Percentiles rank a stretch among this genome's conserved stretches.
These are phyloP conservation scores for Melaleuca alternifolia DNA, from an alignment of 345 rosid species.

Conservation along the genomic window DNA sequence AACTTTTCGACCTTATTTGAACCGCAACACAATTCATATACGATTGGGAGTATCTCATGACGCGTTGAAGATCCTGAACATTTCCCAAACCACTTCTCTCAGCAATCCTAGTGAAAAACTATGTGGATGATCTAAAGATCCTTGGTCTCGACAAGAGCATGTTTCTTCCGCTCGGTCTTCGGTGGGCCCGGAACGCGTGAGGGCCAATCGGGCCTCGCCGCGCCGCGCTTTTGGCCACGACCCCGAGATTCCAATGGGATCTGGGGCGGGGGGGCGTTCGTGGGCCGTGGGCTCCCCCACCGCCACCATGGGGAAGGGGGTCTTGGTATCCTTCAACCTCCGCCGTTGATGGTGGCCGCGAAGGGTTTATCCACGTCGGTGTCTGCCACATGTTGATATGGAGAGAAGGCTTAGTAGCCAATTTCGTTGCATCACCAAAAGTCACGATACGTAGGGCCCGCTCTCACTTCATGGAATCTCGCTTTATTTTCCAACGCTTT, in stretches of 20 bases:
- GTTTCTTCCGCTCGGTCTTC: background rate
- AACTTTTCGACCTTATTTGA: background rate
- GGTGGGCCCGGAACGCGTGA: no score
- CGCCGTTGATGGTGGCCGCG: slow-evolving; percentile 3
- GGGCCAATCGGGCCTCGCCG: background rate
- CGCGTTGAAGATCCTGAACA: background rate
- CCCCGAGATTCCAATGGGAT: background rate
- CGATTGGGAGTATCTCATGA: fast-evolving
- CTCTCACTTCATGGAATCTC: background rate
- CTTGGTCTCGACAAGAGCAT: background rate
- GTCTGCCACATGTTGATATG: background rate
- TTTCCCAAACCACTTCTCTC: background rate
- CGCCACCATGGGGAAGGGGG: background rate
- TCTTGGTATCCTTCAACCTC: background rate
- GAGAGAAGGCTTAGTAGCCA: background rate
- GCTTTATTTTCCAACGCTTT: background rate
- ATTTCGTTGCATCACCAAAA: background rate
- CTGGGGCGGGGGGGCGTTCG: background rate
- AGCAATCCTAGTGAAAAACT: background rate
- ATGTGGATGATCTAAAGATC: background rate
- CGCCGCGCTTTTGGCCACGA: background rate
- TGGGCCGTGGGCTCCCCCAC: background rate
- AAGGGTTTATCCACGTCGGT: background rate
- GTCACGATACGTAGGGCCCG: background rate
- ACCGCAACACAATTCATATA: fast-evolving